Evolutionary conservation across 2,329 filamentous ascomycete genomes (phyloP), one percentile per base, ranked within the genome.

Genomic region (Niveomyces coronatus): DNA sequence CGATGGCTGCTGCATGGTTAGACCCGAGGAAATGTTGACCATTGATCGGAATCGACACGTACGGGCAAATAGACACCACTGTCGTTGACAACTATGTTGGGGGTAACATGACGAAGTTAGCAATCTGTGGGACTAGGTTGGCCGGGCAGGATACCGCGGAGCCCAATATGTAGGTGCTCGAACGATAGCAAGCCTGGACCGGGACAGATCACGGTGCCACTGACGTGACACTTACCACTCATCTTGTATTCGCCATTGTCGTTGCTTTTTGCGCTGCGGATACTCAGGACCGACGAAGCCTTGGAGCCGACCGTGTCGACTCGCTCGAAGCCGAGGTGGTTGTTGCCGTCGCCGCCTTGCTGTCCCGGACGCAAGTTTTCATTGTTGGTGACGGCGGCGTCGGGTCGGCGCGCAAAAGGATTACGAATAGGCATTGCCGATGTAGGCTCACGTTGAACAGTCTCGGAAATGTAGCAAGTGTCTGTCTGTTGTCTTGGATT

Each of bases 11-110:
- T 34, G 34, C 40, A 39, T 22, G 33, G 40, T 44, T 33, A 43
- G 41, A 27, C 29, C 30, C 17, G 17, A 20, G 20, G 24, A 41
- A 17, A 18, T 10, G 16, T 10, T 14, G 13, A 11, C 17, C 15
- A 14, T 15, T 5, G 23, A 16, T 11, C 7, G 15, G n/a, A 32
- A 15, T 10, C 17, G 32, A 35, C 20, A 51, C 76, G 62, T 78
- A 91, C 86, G 51, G 89, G 89, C 49, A 96, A 75, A 64, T 94
- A 96, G 45, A 94, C 83, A 48, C 89, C 89, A 58, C 84, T 93
- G 62, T 94, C 88, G 56, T 94, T 93, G 59, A 96, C 91, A 47
- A 95, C 89, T 95, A 57, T 44, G 22, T 39, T 35, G 32, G 19
- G n/a, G n/a, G 23, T 17, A 19, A 31, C 14, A 26, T 32, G 51